Evolutionary conservation across 306 rosid genomes (phyloP).

Genomic region (Biancaea sappan): DNA sequence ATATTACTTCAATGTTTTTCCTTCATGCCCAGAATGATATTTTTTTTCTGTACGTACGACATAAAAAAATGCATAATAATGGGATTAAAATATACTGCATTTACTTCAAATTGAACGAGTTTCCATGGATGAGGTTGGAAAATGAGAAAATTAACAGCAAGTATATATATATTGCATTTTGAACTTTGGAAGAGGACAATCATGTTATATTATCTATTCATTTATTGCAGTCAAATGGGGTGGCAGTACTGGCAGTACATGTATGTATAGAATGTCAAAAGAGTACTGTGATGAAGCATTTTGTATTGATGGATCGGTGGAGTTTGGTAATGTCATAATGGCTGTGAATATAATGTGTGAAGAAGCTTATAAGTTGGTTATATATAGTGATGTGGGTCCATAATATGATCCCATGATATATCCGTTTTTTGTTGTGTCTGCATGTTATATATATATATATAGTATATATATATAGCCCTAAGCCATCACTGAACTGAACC

Average conservation of each 20-base stretch:
- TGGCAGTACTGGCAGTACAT: background rate
- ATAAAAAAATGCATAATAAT: background rate
- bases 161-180: background rate
- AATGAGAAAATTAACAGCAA: too few species aligned
- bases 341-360: too few species aligned
- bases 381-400: too few species aligned
- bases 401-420: too few species aligned
- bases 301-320: slow-evolving; percentile 9
- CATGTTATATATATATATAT: background rate
- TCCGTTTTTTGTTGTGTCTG: background rate
- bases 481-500: background rate
- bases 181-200: background rate
- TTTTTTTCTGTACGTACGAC: too few species aligned
- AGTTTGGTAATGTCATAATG: slow-evolving; percentile 28
- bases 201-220: background rate
- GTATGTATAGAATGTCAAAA: background rate
- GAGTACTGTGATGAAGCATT: background rate
- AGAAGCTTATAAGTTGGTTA: too few species aligned
- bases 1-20: background rate
- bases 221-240: background rate
- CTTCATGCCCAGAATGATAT: background rate
- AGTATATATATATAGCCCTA: background rate
- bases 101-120: too few species aligned
- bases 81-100: background rate
- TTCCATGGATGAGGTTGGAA: background rate